A percentile compares a stretch with the other conserved stretches of the same genome.
These are phyloP conservation scores for Cucurbita moschata DNA, from an alignment of 306 rosid genomes.

Conservation along the genomic window DNA sequence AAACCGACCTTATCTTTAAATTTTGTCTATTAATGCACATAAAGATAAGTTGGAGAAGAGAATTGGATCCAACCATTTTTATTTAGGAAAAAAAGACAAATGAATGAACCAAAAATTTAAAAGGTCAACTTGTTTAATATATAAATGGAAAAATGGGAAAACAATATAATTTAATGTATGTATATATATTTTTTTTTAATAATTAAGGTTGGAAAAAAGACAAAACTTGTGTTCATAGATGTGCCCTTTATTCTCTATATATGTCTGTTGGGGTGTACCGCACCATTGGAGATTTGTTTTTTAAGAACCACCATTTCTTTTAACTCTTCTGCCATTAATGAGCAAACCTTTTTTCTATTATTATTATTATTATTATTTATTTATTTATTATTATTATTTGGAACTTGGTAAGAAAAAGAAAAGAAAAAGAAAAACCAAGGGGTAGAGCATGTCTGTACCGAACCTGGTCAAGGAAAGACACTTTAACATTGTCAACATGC, in stretches of 20 bases:
- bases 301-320: neutral
- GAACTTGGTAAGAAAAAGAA: neutral
- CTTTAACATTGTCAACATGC: neutral
- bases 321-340: neutral
- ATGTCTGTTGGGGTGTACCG: conserved; percentile 4
- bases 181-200: neutral
- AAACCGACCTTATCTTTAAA: neutral
- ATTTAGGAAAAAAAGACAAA: neutral
- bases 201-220: neutral
- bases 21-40: neutral
- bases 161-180: neutral
- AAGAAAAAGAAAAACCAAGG: neutral
- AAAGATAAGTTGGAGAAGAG: neutral
- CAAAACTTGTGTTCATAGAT: conserved; percentile 2
- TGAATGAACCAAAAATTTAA: neutral
- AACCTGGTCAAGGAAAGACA: neutral
- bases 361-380: no score
- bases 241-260: neutral
- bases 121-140: neutral
- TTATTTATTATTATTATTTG: neutral
- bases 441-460: neutral
- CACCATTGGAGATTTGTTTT: conserved; percentile 1
- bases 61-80: neutral
- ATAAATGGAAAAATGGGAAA: no score
- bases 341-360: neutral